phyloP scores from a whole-genome alignment of 371 early-diverging fungal species.

The Syncephalastrum monosporum region DNA sequence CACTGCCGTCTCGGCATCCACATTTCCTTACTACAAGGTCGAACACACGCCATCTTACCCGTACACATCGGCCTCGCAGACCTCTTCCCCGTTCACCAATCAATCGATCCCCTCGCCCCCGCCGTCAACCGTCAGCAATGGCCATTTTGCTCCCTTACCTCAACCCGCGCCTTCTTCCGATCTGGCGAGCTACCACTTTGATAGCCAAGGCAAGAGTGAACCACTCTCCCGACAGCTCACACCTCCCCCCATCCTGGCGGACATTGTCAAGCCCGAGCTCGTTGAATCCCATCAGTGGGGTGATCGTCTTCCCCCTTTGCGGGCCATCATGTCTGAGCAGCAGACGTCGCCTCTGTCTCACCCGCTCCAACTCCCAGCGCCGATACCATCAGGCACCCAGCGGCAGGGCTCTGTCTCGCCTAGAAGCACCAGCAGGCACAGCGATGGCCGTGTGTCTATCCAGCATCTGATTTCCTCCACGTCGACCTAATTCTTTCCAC shows the following conservation, averaged over 20 bases:
- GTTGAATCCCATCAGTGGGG: constrained; percentile 6
- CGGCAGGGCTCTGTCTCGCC: too few relatives aligned
- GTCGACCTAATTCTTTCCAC: too few relatives aligned
- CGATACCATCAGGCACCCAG: background rate
- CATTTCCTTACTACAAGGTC: background rate
- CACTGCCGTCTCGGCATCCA: constrained; percentile 1
- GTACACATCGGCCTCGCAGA: background rate
- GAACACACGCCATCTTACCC: background rate
- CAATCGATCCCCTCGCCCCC: constrained; percentile 2
- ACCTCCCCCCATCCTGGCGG: constrained; percentile 6
- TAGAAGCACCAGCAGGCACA: too few relatives aligned
- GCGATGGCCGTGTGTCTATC: constrained; percentile 8
- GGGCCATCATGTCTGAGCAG: constrained; percentile 15
- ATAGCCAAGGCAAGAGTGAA: background rate
- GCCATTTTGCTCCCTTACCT: background rate
- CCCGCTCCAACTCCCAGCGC: constrained; percentile 1
- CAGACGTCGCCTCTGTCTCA: too few relatives aligned
- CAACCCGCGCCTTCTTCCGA: constrained; percentile 6
- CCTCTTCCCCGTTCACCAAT: background rate
- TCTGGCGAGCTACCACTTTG: constrained; percentile 10
- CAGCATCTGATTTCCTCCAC: constrained; percentile 12
- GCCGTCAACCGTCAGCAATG: background rate
- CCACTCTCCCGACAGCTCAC: constrained; percentile 10
- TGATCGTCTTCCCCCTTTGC: constrained; percentile 15
- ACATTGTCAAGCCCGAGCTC: background rate